These are phyloP conservation scores for Wallacemonas sp. DNA, from an alignment of 208 protist species.

Conservation along the genomic window DNA sequence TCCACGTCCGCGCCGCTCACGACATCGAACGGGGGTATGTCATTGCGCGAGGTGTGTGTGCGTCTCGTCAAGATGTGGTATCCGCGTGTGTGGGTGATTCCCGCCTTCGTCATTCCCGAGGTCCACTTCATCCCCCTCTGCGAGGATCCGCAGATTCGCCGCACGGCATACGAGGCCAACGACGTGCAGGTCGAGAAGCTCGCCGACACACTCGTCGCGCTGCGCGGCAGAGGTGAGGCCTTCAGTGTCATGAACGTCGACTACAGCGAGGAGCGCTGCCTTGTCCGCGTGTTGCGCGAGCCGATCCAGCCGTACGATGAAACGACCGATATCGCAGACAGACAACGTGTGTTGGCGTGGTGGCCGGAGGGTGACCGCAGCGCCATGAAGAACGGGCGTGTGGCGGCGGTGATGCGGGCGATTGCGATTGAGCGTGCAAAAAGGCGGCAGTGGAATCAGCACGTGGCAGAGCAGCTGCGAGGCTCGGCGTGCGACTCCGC, in stretches of 20 bases:
- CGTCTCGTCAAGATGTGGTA: constrained; percentile 8
- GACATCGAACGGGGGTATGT: not conserved
- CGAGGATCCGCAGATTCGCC: not conserved
- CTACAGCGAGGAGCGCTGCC: constrained; percentile 36
- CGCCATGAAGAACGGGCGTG: constrained; percentile 3
- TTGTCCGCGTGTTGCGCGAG: constrained; percentile 45
- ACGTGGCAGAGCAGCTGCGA: constrained; percentile 19
- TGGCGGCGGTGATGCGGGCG: constrained; percentile 30
- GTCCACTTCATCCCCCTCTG: constrained; percentile 5
- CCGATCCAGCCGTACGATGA: constrained; percentile 14
- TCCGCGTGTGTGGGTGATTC: constrained; percentile 43
- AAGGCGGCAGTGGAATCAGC: constrained; percentile 30
- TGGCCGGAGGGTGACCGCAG: constrained; percentile 36
- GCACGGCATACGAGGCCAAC: not conserved
- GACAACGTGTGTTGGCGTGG: constrained; percentile 46
- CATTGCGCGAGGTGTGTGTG: not conserved
- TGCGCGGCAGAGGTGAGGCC: not conserved
- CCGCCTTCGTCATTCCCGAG: constrained; percentile 27
- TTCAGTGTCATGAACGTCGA: constrained; percentile 12
- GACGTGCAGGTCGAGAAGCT: not conserved
- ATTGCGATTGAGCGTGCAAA: constrained; percentile 34
- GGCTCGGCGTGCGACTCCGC: not conserved
- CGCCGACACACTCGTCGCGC: not conserved
- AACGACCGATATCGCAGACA: not conserved
- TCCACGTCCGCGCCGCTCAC: not conserved